Evolutionary conservation across 345 rosid species (phyloP).

Genomic region (Kernera saxatilis): DNA sequence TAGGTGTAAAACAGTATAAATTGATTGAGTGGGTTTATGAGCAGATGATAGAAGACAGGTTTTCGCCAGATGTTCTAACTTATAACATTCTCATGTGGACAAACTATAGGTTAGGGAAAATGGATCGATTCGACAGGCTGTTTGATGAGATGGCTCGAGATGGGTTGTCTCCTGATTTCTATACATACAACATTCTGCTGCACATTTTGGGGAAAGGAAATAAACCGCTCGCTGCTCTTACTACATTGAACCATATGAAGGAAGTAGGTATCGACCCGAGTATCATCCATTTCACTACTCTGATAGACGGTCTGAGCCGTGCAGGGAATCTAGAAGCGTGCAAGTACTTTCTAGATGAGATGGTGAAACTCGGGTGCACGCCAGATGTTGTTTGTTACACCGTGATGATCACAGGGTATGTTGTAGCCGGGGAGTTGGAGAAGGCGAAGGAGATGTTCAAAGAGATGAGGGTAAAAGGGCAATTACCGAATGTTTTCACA

Average conservation of each 20-base stretch:
- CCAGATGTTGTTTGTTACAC: slow-evolving; percentile 90
- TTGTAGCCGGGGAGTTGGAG: slow-evolving; percentile 60
- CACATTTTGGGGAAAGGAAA: slow-evolving; percentile 82
- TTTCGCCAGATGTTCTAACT: slow-evolving; percentile 57
- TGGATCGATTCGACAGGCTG: slow-evolving; percentile 54
- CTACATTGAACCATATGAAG: slow-evolving; percentile 76
- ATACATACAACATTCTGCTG: slow-evolving; percentile 75
- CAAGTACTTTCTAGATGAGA: slow-evolving; percentile 67
- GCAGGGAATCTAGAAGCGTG: slow-evolving; percentile 85
- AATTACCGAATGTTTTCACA: slow-evolving; percentile 75
- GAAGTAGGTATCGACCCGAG: slow-evolving; percentile 59
- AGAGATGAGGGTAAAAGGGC: slow-evolving; percentile 60
- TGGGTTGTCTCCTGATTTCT: slow-evolving; percentile 64
- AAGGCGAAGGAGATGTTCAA: slow-evolving; percentile 59
- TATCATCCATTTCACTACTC: slow-evolving; percentile 72
- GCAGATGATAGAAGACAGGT: slow-evolving; percentile 63
- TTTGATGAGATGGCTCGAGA: slow-evolving; percentile 70
- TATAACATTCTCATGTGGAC: slow-evolving; percentile 70
- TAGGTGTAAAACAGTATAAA: slow-evolving; percentile 51
- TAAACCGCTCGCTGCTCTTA: slow-evolving; percentile 72
- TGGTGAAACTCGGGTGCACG: slow-evolving; percentile 52
- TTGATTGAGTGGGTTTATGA: slow-evolving; percentile 88
- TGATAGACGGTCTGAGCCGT: slow-evolving; percentile 87
- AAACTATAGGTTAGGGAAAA: slow-evolving; percentile 67
- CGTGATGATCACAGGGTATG: slow-evolving; percentile 72